Conservation (phyloP, 352 stramenopile species). For the Phytophthora pseudosyringae region DNA sequence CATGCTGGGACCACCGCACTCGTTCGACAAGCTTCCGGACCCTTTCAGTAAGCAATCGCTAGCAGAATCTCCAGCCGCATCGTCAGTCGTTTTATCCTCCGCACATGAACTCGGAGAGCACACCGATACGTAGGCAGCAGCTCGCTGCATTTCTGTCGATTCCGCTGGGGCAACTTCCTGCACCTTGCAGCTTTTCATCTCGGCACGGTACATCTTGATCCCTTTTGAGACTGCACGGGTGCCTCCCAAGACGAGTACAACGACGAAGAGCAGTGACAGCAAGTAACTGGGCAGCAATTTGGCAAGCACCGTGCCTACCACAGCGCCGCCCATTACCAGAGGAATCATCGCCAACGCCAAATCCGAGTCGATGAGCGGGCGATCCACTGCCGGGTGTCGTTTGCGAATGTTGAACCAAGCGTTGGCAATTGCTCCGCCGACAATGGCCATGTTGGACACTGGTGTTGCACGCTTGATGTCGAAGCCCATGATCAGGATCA, state of each 20-base stretch:
- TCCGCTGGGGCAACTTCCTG: slow-evolving; percentile 16
- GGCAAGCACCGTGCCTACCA: slow-evolving; percentile 54
- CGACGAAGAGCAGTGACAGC: slow-evolving; percentile 57
- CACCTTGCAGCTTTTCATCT: slow-evolving; percentile 34
- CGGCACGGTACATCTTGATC: slow-evolving; percentile 36
- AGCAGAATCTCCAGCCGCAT: not conserved
- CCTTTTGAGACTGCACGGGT: slow-evolving; percentile 33
- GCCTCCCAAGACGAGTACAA: slow-evolving; percentile 47
- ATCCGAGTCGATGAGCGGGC: slow-evolving; percentile 60
- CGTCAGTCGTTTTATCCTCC: slow-evolving; percentile 7
- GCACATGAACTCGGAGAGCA: slow-evolving; percentile 17
- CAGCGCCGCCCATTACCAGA: slow-evolving; percentile 60
- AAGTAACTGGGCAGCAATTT: slow-evolving; percentile 66
- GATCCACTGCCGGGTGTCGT: slow-evolving; percentile 52
- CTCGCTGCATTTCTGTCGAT: slow-evolving; percentile 5
- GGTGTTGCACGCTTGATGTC: slow-evolving; percentile 66
- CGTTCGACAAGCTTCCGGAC: slow-evolving; percentile 21
- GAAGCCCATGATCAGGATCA: slow-evolving; percentile 61
- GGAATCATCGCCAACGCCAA: slow-evolving; percentile 62
- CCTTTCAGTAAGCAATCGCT: slow-evolving; percentile 27
- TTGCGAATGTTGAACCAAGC: slow-evolving; percentile 64
- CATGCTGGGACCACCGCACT: slow-evolving; percentile 6
- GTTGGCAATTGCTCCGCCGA: slow-evolving; percentile 59
- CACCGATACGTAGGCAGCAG: slow-evolving; percentile 12
- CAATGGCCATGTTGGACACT: slow-evolving; percentile 59